A percentile compares a stretch with the other conserved stretches of the same genome.
Conservation (phyloP, 2,329 filamentous ascomycete genomes). For the Penicillium sumatraense region DNA sequence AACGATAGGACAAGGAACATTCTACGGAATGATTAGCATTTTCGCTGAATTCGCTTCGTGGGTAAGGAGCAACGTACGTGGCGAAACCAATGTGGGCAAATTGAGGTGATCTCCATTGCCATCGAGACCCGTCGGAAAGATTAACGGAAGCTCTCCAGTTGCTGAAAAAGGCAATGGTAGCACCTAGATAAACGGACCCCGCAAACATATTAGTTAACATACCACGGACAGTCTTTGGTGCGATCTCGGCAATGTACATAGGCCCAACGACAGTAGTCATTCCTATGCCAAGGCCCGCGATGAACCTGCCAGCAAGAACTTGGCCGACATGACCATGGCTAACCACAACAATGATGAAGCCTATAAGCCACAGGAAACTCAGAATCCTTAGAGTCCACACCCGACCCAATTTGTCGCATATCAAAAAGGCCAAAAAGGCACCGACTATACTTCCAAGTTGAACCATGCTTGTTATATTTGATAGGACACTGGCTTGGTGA, state of each 20-base stretch:
- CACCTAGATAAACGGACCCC: conserved; percentile 14
- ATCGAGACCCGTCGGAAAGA: neutral
- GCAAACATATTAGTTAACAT: conserved; percentile 11
- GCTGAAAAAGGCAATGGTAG: conserved; percentile 14
- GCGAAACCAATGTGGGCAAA: neutral
- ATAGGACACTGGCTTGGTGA: neutral
- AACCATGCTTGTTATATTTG: conserved; percentile 11
- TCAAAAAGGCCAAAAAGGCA: conserved; percentile 52
- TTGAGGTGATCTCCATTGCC: neutral
- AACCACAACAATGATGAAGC: conserved; percentile 64
- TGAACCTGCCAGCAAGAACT: conserved; percentile 69
- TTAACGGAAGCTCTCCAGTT: conserved; percentile 9
- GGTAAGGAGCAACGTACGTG: neutral
- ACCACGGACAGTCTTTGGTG: conserved; percentile 6
- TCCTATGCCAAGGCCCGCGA: conserved; percentile 68
- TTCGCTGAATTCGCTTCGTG: no score
- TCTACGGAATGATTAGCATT: no score
- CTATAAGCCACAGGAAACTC: conserved; percentile 61
- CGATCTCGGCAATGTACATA: conserved; percentile 10
- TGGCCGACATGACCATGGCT: conserved; percentile 58
- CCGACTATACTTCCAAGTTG: conserved; percentile 12
- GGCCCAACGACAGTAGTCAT: conserved; percentile 66
- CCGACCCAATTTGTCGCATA: conserved; percentile 65
- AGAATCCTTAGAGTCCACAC: conserved; percentile 65
- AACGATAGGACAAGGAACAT: no score